A percentile compares a stretch with the other conserved stretches of the same genome.
These are phyloP conservation scores for Blastobotrys malaysiensis DNA, from an alignment of 1,139 yeast species.

Conservation along the genomic window DNA sequence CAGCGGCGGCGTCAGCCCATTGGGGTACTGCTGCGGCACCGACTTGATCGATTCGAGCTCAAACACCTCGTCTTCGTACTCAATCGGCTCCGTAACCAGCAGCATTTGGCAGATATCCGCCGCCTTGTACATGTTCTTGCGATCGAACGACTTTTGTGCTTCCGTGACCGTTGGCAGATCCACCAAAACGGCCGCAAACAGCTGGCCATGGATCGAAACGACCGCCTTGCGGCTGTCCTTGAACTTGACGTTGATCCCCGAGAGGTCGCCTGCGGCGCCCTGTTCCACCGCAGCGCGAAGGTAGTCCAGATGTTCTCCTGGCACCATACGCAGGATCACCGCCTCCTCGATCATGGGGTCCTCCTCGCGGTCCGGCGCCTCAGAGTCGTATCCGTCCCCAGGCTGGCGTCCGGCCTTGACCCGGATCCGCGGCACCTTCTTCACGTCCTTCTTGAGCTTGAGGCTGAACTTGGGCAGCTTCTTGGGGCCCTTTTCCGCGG, in stretches of 20 bases:
- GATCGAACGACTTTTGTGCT: constrained; percentile 81
- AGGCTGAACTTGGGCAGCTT: constrained; percentile 21
- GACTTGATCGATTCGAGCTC: constrained; percentile 25
- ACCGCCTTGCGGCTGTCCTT: constrained; percentile 75
- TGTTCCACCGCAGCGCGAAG: constrained; percentile 75
- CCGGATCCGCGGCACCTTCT: constrained; percentile 56
- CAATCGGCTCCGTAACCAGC: constrained; percentile 61
- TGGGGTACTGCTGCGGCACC: constrained; percentile 44
- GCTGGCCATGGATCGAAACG: constrained; percentile 46
- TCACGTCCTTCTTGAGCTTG: constrained; percentile 19
- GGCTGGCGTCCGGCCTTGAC: constrained; percentile 82
- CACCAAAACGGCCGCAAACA: constrained; percentile 81
- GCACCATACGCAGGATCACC: constrained; percentile 67
- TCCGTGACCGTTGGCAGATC: constrained; percentile 89
- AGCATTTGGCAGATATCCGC: constrained; percentile 84
- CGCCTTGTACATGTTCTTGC: constrained; percentile 81
- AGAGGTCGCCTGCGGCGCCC: constrained; percentile 51
- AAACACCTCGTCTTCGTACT: constrained; percentile 48
- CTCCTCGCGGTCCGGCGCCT: constrained; percentile 93
- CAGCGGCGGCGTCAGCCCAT: constrained; percentile 81
- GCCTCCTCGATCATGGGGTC: constrained; percentile 92
- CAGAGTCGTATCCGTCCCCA: constrained; percentile 96
- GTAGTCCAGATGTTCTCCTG: constrained; percentile 72
- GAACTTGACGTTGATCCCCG: constrained; percentile 73
- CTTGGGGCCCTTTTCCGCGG: constrained; percentile 7